Conservation (phyloP, 805 yeast species). For the Schizosaccharomyces cryophilus region DNA sequence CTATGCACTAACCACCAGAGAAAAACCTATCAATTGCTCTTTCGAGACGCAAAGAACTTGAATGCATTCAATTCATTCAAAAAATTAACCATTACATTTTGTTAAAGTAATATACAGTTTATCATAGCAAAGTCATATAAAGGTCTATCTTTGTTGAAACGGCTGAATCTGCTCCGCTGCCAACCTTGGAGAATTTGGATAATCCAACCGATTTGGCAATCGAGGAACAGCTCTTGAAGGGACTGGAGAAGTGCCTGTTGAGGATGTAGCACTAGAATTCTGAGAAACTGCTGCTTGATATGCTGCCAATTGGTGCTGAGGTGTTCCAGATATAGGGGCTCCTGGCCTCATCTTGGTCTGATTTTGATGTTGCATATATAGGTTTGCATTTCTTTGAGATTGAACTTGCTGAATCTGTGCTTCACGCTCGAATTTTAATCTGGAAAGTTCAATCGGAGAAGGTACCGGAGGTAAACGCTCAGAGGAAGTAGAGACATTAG, state of each 20-base stretch:
- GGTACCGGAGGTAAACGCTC: constrained; percentile 15
- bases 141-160: neutral
- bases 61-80: no score
- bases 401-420: constrained; percentile 33
- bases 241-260: neutral
- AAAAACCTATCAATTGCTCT: no score
- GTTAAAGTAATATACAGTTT: neutral
- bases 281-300: no score
- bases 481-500: neutral
- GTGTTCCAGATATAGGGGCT: neutral
- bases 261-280: neutral
- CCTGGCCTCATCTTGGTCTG: neutral
- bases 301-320: neutral
- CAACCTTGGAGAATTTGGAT: neutral
- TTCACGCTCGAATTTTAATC: constrained; percentile 64
- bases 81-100: neutral
- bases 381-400: constrained; percentile 13
- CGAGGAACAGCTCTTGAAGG: neutral
- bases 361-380: constrained; percentile 5
- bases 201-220: neutral
- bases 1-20: no score
- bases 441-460: constrained; percentile 65
- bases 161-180: neutral
- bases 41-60: no score
- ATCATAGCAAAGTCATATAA: neutral